phyloP scores from a whole-genome alignment of 208 protist genomes.

The Wallacemonas sp. region DNA sequence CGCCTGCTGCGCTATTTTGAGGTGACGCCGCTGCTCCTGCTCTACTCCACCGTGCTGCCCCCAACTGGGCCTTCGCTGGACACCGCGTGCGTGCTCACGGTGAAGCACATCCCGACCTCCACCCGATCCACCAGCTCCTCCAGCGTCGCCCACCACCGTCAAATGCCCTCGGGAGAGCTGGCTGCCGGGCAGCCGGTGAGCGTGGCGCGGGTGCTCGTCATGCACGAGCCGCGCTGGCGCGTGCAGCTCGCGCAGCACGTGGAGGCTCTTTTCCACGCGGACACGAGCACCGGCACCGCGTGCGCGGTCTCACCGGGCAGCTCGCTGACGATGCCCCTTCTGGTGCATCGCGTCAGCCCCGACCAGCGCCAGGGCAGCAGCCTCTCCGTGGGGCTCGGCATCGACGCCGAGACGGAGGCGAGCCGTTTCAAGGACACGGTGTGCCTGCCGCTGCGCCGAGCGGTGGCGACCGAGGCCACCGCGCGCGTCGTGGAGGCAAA shows the following conservation, averaged over 20 bases:
- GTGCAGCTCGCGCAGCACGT: constrained; percentile 38
- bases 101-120: constrained; percentile 43
- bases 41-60: constrained; percentile 70
- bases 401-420: neutral
- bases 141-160: neutral
- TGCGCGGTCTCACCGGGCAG: constrained; percentile 51
- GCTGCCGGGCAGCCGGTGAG: constrained; percentile 25
- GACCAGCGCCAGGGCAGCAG: constrained; percentile 1
- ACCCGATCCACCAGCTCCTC: constrained; percentile 5
- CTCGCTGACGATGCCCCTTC: constrained; percentile 55
- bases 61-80: constrained; percentile 49
- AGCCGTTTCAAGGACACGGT: constrained; percentile 33
- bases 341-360: constrained; percentile 32
- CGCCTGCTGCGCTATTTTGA: constrained; percentile 67
- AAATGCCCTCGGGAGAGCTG: too few species aligned
- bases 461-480: constrained; percentile 23
- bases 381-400: neutral
- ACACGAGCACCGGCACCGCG: neutral
- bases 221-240: constrained; percentile 61
- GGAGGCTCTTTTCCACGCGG: constrained; percentile 7
- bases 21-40: constrained; percentile 60
- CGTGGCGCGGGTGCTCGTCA: constrained; percentile 49
- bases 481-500: neutral
- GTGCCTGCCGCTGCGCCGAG: constrained; percentile 46
- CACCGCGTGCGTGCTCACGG: constrained; percentile 51